These are phyloP conservation scores for Escovopsis sp. DNA, from an alignment of 2,329 filamentous ascomycete genomes.

Conservation along the genomic window DNA sequence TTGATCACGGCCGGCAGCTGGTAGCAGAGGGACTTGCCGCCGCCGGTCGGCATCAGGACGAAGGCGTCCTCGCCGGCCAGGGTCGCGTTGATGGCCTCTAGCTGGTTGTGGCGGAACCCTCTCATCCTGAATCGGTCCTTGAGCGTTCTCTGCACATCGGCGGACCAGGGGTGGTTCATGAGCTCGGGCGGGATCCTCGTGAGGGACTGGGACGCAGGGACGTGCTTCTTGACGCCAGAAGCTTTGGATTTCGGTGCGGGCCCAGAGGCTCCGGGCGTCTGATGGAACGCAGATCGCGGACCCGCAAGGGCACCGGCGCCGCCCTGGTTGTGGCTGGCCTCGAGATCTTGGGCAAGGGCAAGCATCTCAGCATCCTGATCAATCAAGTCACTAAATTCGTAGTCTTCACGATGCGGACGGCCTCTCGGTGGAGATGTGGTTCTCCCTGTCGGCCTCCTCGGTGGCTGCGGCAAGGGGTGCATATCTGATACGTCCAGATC, in stretches of 20 bases:
- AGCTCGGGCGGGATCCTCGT: slow-evolving; percentile 32
- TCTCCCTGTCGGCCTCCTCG: slow-evolving; percentile 3
- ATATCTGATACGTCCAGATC: slow-evolving; percentile 17
- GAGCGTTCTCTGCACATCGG: slow-evolving; percentile 66
- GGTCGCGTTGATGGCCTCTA: slow-evolving; percentile 92
- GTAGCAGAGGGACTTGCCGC: slow-evolving; percentile 93
- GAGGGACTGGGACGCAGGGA: slow-evolving; percentile 11
- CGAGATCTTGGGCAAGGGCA: slow-evolving; percentile 35
- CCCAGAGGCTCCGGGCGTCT: slow-evolving; percentile 33
- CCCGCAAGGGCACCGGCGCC: slow-evolving; percentile 7
- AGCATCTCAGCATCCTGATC: slow-evolving; percentile 35
- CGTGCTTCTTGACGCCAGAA: slow-evolving; percentile 17
- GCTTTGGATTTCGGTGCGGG: slow-evolving; percentile 18
- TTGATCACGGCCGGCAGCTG: slow-evolving; percentile 79
- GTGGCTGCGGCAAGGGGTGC: slow-evolving; percentile 5
- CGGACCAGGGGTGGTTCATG: slow-evolving; percentile 67
- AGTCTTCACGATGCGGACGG: slow-evolving; percentile 11
- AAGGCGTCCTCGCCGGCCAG: slow-evolving; percentile 79
- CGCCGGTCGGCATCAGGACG: slow-evolving; percentile 93
- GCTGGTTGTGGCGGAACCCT: slow-evolving; percentile 79
- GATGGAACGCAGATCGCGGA: slow-evolving; percentile 26
- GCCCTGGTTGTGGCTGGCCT: slow-evolving; percentile 23
- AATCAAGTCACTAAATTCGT: slow-evolving; percentile 32
- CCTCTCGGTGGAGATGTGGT: slow-evolving; percentile 1
- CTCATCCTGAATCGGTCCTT: slow-evolving; percentile 72